Conservation (phyloP, 495 filamentous ascomycete species). For the Hyaloscypha finlandica region DNA sequence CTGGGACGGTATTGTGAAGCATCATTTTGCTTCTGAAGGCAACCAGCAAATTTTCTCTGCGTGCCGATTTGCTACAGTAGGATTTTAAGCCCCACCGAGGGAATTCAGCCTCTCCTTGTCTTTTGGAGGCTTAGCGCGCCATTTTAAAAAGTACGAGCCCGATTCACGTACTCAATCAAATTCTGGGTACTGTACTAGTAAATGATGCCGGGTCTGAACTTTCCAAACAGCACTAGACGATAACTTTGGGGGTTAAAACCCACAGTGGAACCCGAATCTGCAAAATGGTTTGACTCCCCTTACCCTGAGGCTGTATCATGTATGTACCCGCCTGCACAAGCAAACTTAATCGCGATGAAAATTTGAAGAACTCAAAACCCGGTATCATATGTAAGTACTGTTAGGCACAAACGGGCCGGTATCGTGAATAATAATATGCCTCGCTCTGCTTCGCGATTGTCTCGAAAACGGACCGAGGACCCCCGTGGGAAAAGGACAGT, state of each 20-base stretch:
- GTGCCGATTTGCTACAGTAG: not conserved
- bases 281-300: too few species aligned
- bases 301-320: not conserved
- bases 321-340: not conserved
- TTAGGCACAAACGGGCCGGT: slow-evolving; percentile 16
- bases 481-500: slow-evolving; percentile 12
- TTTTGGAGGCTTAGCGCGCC: not conserved
- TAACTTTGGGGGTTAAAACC: too few species aligned
- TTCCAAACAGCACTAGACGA: too few species aligned
- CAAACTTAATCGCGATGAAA: slow-evolving; percentile 1
- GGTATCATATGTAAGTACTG: not conserved
- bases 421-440: not conserved
- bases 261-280: too few species aligned
- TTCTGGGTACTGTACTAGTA: not conserved
- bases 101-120: not conserved
- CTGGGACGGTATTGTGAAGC: not conserved
- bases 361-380: not conserved
- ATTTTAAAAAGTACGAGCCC: not conserved
- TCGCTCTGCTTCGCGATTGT: not conserved
- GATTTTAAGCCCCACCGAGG: not conserved
- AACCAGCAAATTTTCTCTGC: not conserved
- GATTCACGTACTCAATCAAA: not conserved
- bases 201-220: too few species aligned
- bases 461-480: slow-evolving; percentile 20
- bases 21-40: not conserved